phyloP scores from a whole-genome alignment of 768 basidiomycete genomes.

The Serendipita sp. region DNA sequence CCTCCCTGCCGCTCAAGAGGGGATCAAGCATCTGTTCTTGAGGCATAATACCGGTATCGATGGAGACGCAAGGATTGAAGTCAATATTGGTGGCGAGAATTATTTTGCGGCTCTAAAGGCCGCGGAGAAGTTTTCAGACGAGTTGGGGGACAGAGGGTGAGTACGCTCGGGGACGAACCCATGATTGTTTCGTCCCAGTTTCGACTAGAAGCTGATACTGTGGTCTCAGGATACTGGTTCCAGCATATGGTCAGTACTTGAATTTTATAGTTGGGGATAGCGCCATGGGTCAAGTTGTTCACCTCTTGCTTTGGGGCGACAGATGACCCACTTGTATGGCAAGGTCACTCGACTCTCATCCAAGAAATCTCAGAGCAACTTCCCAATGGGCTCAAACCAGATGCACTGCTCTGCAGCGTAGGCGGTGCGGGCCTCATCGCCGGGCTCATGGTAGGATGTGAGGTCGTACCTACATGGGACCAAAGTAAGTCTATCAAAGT shows the following conservation, averaged over 20 bases:
- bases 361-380: slow-evolving; percentile 44
- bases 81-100: background rate
- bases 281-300: background rate
- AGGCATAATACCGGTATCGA: slow-evolving; percentile 7
- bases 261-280: background rate
- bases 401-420: slow-evolving; percentile 62
- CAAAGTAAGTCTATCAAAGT: slow-evolving; percentile 30
- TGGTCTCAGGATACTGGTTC: slow-evolving; percentile 40
- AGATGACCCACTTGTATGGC: slow-evolving; percentile 52
- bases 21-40: slow-evolving; percentile 18
- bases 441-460: slow-evolving; percentile 54
- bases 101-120: background rate
- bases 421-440: slow-evolving; percentile 60
- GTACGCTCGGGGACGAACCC: background rate
- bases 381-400: slow-evolving; percentile 27
- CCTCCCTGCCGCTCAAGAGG: slow-evolving; percentile 32
- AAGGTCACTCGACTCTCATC: slow-evolving; percentile 63
- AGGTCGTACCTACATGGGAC: slow-evolving; percentile 40
- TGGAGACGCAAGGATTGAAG: slow-evolving; percentile 25
- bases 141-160: background rate
- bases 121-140: background rate
- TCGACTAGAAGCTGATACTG: background rate
- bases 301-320: background rate
- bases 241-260: slow-evolving; percentile 32
- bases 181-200: slow-evolving; percentile 21